These are phyloP conservation scores for Kuraishia cidri DNA, from an alignment of 805 yeast species.

Conservation along the genomic window DNA sequence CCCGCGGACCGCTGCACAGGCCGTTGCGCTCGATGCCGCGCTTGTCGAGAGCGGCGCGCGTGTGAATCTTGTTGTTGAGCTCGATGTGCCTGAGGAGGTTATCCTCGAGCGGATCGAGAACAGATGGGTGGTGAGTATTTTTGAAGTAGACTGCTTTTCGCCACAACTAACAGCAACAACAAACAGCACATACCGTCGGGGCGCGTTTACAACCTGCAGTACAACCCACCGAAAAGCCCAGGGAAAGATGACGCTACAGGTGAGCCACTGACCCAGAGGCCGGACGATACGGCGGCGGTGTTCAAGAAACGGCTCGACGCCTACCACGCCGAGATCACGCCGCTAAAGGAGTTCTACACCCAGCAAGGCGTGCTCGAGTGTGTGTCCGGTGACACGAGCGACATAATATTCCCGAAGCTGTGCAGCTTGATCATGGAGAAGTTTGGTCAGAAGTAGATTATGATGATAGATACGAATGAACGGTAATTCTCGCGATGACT, in stretches of 20 bases:
- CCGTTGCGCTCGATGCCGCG: conserved; percentile 41
- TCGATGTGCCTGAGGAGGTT: conserved; percentile 79
- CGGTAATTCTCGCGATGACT: no score
- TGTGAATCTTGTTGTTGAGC: conserved; percentile 74
- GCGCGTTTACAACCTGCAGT: conserved; percentile 74
- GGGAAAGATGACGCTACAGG: conserved; percentile 88
- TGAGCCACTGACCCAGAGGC: conserved; percentile 69
- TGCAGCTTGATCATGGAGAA: conserved; percentile 24
- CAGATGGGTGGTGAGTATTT: conserved; percentile 48
- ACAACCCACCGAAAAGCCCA: conserved; percentile 80
- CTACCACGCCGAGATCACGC: conserved; percentile 50
- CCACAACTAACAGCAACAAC: conserved; percentile 1
- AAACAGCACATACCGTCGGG: conserved; percentile 74
- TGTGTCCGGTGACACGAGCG: conserved; percentile 75
- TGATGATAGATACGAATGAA: no score
- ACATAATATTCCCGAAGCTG: conserved; percentile 72
- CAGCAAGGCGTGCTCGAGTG: conserved; percentile 37
- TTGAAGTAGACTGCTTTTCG: not conserved
- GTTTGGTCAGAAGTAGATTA: conserved; percentile 10
- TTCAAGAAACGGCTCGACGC: conserved; percentile 58
- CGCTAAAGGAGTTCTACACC: conserved; percentile 56
- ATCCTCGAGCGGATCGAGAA: conserved; percentile 77
- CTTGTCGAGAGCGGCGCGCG: conserved; percentile 27
- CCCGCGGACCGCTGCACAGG: conserved; percentile 77
- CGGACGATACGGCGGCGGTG: conserved; percentile 74